Evolutionary conservation across 2,329 filamentous ascomycete genomes (phyloP).

Genomic region (Geosmithia morbida): DNA sequence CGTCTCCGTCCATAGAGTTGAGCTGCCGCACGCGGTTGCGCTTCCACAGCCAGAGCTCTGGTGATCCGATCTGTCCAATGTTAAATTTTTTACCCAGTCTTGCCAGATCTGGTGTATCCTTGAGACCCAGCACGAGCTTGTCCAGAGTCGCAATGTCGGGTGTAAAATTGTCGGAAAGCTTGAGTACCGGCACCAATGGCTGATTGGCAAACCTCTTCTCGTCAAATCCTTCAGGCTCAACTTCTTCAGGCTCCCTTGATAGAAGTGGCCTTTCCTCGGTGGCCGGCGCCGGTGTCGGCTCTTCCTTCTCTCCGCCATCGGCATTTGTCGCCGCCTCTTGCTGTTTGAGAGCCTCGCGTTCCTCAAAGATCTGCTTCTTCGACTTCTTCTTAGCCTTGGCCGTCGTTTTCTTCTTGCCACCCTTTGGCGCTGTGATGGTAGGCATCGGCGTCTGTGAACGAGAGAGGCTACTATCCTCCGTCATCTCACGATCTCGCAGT

Average conservation of each 20-base stretch:
- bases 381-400: constrained; percentile 57
- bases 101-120: constrained; percentile 32
- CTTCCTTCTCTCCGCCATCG: constrained; percentile 11
- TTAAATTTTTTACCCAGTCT: constrained; percentile 34
- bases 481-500: constrained; percentile 27
- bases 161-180: constrained; percentile 26
- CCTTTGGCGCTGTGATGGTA: constrained; percentile 14
- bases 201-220: constrained; percentile 34
- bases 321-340: constrained; percentile 25
- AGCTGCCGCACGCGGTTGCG: constrained; percentile 40
- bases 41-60: constrained; percentile 42
- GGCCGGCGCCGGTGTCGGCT: constrained; percentile 9
- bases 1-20: constrained; percentile 22
- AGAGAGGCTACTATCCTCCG: constrained; percentile 31
- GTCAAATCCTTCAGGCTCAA: constrained; percentile 33
- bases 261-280: constrained; percentile 12
- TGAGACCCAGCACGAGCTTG: constrained; percentile 23
- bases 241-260: constrained; percentile 11
- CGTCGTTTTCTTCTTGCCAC: constrained; percentile 39
- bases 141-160: constrained; percentile 31
- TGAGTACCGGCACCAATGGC: constrained; percentile 27
- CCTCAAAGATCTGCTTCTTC: constrained; percentile 63
- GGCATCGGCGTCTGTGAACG: constrained; percentile 32
- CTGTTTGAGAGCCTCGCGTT: constrained; percentile 45
- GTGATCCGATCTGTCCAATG: constrained; percentile 28